Base-by-base conservation (phyloP, 1,284 basidiomycete genomes). In the Grifola frondosa region DNA sequence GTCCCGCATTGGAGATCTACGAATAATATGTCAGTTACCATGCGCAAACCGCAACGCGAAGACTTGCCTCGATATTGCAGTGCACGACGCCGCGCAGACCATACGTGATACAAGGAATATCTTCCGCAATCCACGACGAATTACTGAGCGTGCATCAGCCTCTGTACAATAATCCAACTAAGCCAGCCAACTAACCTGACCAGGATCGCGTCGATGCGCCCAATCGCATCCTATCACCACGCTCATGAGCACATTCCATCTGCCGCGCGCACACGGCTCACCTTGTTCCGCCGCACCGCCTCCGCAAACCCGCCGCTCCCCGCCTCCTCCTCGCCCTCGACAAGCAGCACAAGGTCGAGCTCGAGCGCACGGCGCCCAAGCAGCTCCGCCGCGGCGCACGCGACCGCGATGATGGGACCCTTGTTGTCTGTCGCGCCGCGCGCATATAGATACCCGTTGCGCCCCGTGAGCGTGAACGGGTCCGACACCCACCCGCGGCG, bases 281-380 rank as follows among this genome's bases (percentile, higher is more conserved):
- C 91, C 76, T 91, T 91, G 65, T 94, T 73, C 45, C 73, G 76
- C 40, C 72, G 63, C 7, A 98, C 87, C 0, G 88, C 79, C 20
- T 88, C 81, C 31, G 73, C 77, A 57, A 99, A 96, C 0, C 94
- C 93, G 1, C 75, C 67, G 58, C 91, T 95, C 5, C 96, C 96
- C 16, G 82, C 84, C 65, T 99, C 97, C 62, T 97, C 97, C 63
- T 98, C 95, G 0, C 96, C 96, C 67, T 99, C 96, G 25, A 98
- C 82, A 37, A 98, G 68, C 64, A 98, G 85, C 3, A 97, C 84
- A 1, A 99, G 64, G 58, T 99, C 96, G 1, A 93, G 78, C 23
- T 83, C 87, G 1, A 99, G 78, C 21, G 83, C 77, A 1, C 91
- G 75, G 11, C 74, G 71, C 29, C 82, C 75, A 3, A 93, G 75